These are phyloP conservation scores for Exobasidium cylindrosporum DNA, from an alignment of 1,284 basidiomycete genomes.

Conservation along the genomic window DNA sequence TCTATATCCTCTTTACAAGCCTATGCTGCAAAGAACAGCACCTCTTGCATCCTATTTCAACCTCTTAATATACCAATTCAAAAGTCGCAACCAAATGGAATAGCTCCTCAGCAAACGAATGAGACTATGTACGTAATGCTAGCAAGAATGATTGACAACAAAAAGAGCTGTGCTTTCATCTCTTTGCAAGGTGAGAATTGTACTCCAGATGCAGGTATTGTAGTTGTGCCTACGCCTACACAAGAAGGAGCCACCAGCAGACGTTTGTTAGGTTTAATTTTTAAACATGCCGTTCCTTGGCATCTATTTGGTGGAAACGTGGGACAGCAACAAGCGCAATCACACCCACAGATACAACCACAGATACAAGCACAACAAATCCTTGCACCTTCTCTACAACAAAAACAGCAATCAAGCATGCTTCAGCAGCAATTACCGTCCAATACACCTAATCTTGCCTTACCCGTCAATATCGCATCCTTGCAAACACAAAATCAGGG, in stretches of 20 bases:
- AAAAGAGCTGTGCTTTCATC: constrained; percentile 41
- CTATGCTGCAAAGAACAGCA: constrained; percentile 30
- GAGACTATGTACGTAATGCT: constrained; percentile 37
- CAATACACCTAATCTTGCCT: background rate
- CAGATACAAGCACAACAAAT: background rate
- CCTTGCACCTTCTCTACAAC: constrained; percentile 2
- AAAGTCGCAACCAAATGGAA: constrained; percentile 6
- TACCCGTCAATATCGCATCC: background rate
- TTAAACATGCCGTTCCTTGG: constrained; percentile 33
- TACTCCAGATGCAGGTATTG: constrained; percentile 32
- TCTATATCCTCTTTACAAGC: constrained; percentile 16
- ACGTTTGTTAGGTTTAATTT: constrained; percentile 33
- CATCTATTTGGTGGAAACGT: constrained; percentile 9
- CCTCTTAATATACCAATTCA: constrained; percentile 10
- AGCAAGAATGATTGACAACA: constrained; percentile 32
- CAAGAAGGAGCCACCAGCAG: constrained; percentile 18
- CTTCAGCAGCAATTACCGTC: background rate
- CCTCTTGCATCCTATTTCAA: constrained; percentile 34
- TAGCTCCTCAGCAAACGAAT: constrained; percentile 25
- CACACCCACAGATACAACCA: background rate
- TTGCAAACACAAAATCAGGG: too few relatives aligned
- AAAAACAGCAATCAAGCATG: background rate
- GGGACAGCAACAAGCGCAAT: background rate
- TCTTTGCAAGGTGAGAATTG: constrained; percentile 9
- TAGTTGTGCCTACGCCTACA: constrained; percentile 33